Percentiles rank a stretch among this genome's conserved stretches.
phyloP scores from a whole-genome alignment of 2,329 filamentous ascomycete species.

The Sporothrix pseudoabietina region DNA sequence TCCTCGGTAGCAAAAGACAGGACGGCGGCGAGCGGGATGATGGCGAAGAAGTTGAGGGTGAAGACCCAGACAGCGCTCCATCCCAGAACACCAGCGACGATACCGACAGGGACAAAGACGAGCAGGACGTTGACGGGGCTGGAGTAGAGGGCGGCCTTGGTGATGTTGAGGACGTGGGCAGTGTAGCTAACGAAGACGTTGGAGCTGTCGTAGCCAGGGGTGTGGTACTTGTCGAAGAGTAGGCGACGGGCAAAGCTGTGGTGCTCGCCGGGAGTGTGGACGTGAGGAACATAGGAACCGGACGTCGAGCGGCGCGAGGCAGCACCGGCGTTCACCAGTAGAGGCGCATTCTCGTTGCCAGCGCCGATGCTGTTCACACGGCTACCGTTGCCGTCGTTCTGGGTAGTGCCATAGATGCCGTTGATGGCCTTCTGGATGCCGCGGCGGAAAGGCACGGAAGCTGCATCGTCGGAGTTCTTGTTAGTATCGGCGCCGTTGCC shows the following conservation, averaged over 20 bases:
- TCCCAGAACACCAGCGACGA: slow-evolving; percentile 62
- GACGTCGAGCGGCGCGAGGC: not conserved
- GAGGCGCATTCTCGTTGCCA: slow-evolving; percentile 45
- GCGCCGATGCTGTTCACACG: slow-evolving; percentile 25
- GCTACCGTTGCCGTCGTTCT: slow-evolving; percentile 19
- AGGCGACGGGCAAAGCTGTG: slow-evolving; percentile 41
- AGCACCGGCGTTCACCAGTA: slow-evolving; percentile 39
- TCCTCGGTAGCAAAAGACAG: slow-evolving; percentile 84
- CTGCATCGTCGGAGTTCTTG: slow-evolving; percentile 33
- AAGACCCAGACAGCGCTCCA: slow-evolving; percentile 72
- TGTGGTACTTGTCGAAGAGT: slow-evolving; percentile 51
- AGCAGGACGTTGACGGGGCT: slow-evolving; percentile 71
- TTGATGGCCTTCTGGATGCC: slow-evolving; percentile 33
- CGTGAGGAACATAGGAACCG: not conserved
- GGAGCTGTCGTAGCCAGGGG: slow-evolving; percentile 55
- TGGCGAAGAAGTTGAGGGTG: slow-evolving; percentile 78
- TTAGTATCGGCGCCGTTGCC: slow-evolving; percentile 21
- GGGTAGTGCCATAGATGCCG: slow-evolving; percentile 22
- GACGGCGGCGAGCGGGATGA: slow-evolving; percentile 84
- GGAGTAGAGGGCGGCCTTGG: slow-evolving; percentile 60
- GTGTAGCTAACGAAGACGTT: slow-evolving; percentile 50
- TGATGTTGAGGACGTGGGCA: slow-evolving; percentile 57
- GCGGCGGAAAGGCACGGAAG: slow-evolving; percentile 39
- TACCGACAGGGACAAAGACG: slow-evolving; percentile 72
- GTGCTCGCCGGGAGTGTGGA: slow-evolving; percentile 28